These are phyloP conservation scores for Albugo laibachii DNA, from an alignment of 352 stramenopile species.

Conservation along the genomic window DNA sequence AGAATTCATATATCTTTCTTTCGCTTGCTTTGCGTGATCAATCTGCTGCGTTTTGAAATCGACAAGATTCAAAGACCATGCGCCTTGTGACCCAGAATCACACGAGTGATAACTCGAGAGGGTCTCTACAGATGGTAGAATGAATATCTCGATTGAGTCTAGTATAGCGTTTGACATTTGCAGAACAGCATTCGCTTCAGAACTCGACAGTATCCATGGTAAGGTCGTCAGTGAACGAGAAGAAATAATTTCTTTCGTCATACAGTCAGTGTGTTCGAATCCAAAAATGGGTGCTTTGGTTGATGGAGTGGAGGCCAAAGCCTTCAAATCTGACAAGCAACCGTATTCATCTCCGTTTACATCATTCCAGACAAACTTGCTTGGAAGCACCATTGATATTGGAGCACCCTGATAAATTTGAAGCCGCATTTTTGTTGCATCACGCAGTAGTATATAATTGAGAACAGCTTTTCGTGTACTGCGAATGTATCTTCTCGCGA, in stretches of 20 bases:
- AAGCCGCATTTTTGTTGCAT: slow-evolving; percentile 18
- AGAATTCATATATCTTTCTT: slow-evolving; percentile 22
- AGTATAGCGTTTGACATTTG: slow-evolving; percentile 41
- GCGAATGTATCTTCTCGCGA: slow-evolving; percentile 15
- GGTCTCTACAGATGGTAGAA: slow-evolving; percentile 15
- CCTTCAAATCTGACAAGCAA: slow-evolving; percentile 28
- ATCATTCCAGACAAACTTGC: slow-evolving; percentile 48
- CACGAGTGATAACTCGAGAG: neutral
- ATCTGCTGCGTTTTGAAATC: slow-evolving; percentile 35
- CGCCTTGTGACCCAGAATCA: no score
- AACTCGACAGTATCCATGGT: slow-evolving; percentile 26
- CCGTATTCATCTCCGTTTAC: slow-evolving; percentile 20
- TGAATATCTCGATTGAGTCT: slow-evolving; percentile 18
- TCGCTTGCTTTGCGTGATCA: slow-evolving; percentile 19
- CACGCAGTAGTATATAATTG: slow-evolving; percentile 42
- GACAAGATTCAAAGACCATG: slow-evolving; percentile 17
- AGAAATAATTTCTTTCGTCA: neutral
- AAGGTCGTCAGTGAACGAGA: neutral
- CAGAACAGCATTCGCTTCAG: slow-evolving; percentile 28
- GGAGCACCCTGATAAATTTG: slow-evolving; percentile 28
- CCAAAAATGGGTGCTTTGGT: no score
- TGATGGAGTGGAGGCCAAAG: slow-evolving; percentile 5
- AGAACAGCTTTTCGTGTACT: slow-evolving; percentile 60
- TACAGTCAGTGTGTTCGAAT: neutral
- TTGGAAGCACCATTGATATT: slow-evolving; percentile 16